A percentile compares a stretch with the other conserved stretches of the same genome.
These are phyloP conservation scores for Lipomyces chichibuensis DNA, from an alignment of 805 yeast genomes.

Conservation along the genomic window DNA sequence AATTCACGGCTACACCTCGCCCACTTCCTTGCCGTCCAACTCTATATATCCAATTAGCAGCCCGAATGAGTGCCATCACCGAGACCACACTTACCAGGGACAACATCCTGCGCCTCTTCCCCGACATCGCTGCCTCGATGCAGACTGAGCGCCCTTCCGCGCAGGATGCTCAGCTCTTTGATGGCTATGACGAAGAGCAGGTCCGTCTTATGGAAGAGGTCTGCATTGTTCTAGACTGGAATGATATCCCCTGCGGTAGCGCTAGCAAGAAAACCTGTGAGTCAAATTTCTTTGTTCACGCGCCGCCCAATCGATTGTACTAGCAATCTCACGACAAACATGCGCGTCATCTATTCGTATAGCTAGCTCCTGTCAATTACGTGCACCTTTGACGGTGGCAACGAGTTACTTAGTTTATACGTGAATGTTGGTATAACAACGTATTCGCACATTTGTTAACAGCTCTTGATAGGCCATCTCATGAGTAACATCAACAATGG, in stretches of 20 bases:
- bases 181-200: constrained; percentile 92
- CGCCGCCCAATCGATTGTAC: not conserved
- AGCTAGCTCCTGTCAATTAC: not conserved
- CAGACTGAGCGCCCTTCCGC: constrained; percentile 13
- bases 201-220: constrained; percentile 94
- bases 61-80: constrained; percentile 23
- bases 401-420: not conserved
- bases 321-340: not conserved
- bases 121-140: constrained; percentile 65
- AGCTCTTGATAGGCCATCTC: constrained; percentile 46
- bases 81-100: constrained; percentile 46
- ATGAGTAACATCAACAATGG: constrained; percentile 87
- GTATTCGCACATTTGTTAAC: not conserved
- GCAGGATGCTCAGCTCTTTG: constrained; percentile 54
- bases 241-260: constrained; percentile 87
- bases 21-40: not conserved
- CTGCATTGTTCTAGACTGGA: constrained; percentile 87
- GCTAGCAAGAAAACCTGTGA: constrained; percentile 85
- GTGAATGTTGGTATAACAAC: not conserved
- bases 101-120: constrained; percentile 61
- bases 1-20: constrained; percentile 1
- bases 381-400: not conserved
- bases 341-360: not conserved
- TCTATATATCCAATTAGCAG: not conserved
- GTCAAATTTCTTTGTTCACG: constrained; percentile 6